Base-by-base conservation (phyloP, 352 stramenopile species). In the Peronosclerospora sorghi region DNA sequence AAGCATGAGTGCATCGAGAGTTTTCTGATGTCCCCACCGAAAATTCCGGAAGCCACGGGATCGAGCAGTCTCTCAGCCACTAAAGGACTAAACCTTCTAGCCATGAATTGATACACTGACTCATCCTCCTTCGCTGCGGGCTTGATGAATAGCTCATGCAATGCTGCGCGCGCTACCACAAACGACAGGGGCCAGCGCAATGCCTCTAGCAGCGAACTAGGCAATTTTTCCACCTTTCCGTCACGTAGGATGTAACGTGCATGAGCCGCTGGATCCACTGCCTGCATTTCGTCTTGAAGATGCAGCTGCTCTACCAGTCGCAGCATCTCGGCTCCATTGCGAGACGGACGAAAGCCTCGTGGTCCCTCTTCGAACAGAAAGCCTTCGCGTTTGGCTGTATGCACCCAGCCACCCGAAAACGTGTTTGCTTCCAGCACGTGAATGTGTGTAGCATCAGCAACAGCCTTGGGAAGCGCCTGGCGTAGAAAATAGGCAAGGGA, bases 291-390 rank as follows among this genome's bases (percentile, higher is more conserved):
- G 3, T 52, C 19, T 41, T 92, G 53, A 7, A 95, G 59, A 8
- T 65, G 26, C 10, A 95, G 63, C 46, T 90, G 51, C 56, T 93
- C 79, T 18, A 93, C 70, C 10, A 95, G 65, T 1, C 71, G 70
- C 48, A 95, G 56, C 61, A 92, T 87, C 55, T 92, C 76, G 30
- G 79, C 62, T 18, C 83, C 83, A 29, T 89, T 93, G 45, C 76
- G 74, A 29, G 74, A 88, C 18, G 83, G 83, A 0, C 83, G 76
- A 37, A 95, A 93, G 38, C 78, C 79, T 41, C 83, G 62, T 30
- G 83, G 83, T 0, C 83, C 83, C 44, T 84, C 67, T 51, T 95
- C 83, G 46, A 95, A 91, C 13, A 92, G 36, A 32, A 88, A 87
- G 9, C 54, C 66, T n/a, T 68, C 51, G 15, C 54, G 51, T 37